A percentile compares a stretch with the other conserved stretches of the same genome.
Conservation (phyloP, 2,329 filamentous ascomycete genomes). For the Alternaria angustiovoidea region DNA sequence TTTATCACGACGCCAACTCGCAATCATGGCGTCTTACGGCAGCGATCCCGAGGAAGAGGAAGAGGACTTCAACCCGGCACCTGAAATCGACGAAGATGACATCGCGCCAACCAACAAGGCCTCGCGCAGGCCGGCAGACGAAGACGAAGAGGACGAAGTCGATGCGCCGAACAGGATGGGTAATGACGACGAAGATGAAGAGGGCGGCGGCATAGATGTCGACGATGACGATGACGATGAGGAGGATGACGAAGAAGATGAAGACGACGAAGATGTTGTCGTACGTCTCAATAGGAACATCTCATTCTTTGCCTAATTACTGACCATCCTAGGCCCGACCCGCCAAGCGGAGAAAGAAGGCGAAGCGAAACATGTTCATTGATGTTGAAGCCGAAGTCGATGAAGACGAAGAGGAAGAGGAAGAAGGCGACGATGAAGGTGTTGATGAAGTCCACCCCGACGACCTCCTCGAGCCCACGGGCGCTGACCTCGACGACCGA, state of each 20-base stretch:
- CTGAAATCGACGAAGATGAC: constrained; percentile 72
- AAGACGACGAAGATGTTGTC: constrained; percentile 63
- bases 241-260: constrained; percentile 67
- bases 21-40: constrained; percentile 43
- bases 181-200: constrained; percentile 58
- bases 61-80: constrained; percentile 88
- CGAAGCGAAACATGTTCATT: constrained; percentile 84
- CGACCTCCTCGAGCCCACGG: constrained; percentile 80
- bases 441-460: constrained; percentile 91
- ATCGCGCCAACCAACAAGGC: constrained; percentile 27
- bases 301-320: constrained; percentile 11
- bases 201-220: constrained; percentile 62
- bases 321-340: constrained; percentile 66
- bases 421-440: constrained; percentile 82
- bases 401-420: constrained; percentile 83
- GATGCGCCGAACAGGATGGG: constrained; percentile 46
- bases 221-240: constrained; percentile 66
- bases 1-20: constrained; percentile 8
- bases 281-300: constrained; percentile 21
- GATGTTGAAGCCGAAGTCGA: constrained; percentile 99
- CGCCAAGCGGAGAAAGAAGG: constrained; percentile 78
- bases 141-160: constrained; percentile 49
- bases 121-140: constrained; percentile 42
- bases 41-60: constrained; percentile 63
- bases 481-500: constrained; percentile 85